phyloP scores from a whole-genome alignment of 768 basidiomycete species.

The Mycena albidolilacea region DNA sequence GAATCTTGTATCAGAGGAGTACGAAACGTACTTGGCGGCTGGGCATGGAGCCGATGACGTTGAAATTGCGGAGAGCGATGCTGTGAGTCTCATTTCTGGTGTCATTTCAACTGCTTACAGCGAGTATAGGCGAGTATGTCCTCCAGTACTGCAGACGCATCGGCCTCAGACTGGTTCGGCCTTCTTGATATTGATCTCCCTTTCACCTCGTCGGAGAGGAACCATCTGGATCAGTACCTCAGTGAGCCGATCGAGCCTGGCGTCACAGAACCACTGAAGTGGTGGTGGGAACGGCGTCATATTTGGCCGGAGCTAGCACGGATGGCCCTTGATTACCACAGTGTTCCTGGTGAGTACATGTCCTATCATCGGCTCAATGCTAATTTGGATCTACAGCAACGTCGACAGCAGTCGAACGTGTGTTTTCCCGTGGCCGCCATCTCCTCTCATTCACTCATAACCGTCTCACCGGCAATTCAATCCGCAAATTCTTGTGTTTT shows the following conservation, averaged over 20 bases:
- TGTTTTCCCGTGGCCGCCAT: neutral
- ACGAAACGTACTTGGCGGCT: neutral
- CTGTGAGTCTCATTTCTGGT: neutral
- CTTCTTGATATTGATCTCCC: constrained; percentile 1
- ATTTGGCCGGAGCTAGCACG: no score
- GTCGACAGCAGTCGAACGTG: neutral
- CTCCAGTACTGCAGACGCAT: neutral
- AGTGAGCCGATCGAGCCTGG: no score
- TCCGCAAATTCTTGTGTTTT: constrained; percentile 50
- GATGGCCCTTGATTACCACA: no score
- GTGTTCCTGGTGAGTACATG: no score
- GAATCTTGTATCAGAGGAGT: neutral
- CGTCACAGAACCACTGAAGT: no score
- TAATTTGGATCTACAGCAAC: neutral
- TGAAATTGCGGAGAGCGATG: neutral
- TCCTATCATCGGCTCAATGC: neutral
- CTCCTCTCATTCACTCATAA: neutral
- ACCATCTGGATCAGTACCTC: no score
- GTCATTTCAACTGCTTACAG: neutral
- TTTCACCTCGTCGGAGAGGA: no score
- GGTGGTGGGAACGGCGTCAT: no score
- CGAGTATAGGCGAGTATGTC: neutral
- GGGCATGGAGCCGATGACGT: neutral
- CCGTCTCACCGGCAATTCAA: constrained; percentile 42
- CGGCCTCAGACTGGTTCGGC: neutral